phyloP scores from a whole-genome alignment of 768 basidiomycete species.

The Favolaschia claudopus region DNA sequence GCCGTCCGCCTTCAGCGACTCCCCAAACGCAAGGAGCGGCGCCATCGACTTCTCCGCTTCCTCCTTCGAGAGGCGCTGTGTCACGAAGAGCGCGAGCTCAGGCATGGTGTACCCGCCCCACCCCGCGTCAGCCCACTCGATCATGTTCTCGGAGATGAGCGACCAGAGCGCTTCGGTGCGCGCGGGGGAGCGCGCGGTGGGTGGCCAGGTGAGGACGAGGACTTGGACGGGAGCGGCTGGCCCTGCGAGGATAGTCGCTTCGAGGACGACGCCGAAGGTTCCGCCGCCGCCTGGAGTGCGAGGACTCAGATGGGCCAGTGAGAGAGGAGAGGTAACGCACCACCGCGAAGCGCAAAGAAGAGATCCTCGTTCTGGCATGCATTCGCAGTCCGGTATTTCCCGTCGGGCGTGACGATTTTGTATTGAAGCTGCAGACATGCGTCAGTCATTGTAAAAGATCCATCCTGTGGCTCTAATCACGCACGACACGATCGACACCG shows the following conservation, averaged over 20 bases:
- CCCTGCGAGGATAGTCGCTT: not conserved
- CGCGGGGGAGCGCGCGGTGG: conserved; percentile 29
- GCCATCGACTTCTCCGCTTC: conserved; percentile 50
- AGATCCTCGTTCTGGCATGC: conserved; percentile 43
- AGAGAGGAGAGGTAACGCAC: not conserved
- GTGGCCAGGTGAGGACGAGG: conserved; percentile 41
- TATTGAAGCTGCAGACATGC: conserved; percentile 32
- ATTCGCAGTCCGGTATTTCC: conserved; percentile 40
- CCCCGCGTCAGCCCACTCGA: conserved; percentile 53
- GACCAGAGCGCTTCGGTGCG: conserved; percentile 44
- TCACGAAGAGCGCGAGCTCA: conserved; percentile 51
- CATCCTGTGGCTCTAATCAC: too few relatives aligned
- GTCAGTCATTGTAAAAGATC: not conserved
- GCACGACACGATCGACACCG: conserved; percentile 1
- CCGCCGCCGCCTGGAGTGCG: conserved; percentile 28
- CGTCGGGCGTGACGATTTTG: conserved; percentile 46
- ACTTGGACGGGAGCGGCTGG: conserved; percentile 31
- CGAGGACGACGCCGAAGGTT: conserved; percentile 23
- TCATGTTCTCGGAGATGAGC: conserved; percentile 45
- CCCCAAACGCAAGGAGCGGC: conserved; percentile 46
- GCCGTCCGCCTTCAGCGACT: conserved; percentile 32
- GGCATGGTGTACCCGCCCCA: conserved; percentile 55
- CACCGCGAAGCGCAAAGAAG: conserved; percentile 43
- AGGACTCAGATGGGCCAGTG: not conserved
- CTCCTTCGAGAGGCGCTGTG: conserved; percentile 45